These are phyloP conservation scores for Mycena latifolia DNA, from an alignment of 768 basidiomycete species.

Conservation along the genomic window DNA sequence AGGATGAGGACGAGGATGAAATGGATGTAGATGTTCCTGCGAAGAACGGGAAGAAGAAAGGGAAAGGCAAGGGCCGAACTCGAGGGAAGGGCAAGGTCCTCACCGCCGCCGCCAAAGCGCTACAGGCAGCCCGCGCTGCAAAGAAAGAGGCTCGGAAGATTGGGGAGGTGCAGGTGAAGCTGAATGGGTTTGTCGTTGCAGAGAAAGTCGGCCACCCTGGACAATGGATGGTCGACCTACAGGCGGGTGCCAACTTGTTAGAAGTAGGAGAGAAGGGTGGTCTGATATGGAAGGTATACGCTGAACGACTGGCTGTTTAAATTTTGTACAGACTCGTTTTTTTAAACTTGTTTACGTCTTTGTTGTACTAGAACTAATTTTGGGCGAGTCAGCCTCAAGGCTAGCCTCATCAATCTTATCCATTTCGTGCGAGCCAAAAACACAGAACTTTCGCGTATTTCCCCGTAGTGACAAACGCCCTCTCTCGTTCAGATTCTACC, in stretches of 20 bases:
- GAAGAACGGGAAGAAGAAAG: constrained; percentile 60
- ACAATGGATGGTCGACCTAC: constrained; percentile 73
- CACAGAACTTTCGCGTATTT: too few relatives aligned
- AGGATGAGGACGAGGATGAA: constrained; percentile 62
- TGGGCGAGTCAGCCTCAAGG: too few relatives aligned
- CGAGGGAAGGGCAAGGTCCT: constrained; percentile 49
- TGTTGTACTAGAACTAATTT: constrained; percentile 28
- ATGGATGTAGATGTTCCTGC: constrained; percentile 51
- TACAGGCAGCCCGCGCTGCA: constrained; percentile 40
- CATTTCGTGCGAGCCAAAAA: neutral
- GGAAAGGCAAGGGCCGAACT: constrained; percentile 52
- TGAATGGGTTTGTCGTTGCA: constrained; percentile 68
- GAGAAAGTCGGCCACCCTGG: constrained; percentile 60
- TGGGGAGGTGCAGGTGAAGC: constrained; percentile 71
- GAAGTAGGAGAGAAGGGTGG: constrained; percentile 83
- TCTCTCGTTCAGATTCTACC: neutral
- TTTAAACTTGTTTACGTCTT: neutral
- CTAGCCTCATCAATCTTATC: neutral
- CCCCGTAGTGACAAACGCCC: too few relatives aligned
- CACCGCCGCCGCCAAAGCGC: constrained; percentile 37
- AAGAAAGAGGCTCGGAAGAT: constrained; percentile 63
- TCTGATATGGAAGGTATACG: constrained; percentile 77
- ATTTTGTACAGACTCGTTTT: neutral
- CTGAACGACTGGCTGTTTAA: constrained; percentile 56
- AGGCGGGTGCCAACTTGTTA: constrained; percentile 69